Conservation (phyloP, 106 monocot genomes). For the Dendrobium officinale region DNA sequence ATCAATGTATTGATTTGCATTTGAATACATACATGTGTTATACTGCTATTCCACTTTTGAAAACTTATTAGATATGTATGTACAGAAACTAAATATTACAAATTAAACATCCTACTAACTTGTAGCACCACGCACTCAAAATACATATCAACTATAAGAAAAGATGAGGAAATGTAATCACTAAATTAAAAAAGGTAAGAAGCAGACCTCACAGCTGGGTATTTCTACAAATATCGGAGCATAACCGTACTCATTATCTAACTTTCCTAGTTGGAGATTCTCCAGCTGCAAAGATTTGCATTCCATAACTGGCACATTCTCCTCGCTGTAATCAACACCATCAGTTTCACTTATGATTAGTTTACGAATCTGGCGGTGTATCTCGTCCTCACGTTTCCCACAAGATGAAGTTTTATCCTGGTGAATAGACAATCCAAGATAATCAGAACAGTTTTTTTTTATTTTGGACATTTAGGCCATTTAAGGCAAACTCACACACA, state of each 20-base stretch:
- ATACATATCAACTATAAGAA: neutral
- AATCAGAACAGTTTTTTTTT: neutral
- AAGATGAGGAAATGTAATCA: neutral
- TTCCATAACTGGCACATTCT: constrained; percentile 12
- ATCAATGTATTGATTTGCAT: neutral
- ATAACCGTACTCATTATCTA: neutral
- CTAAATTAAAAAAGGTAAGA: neutral
- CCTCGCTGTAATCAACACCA: constrained; percentile 8
- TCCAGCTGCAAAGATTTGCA: constrained; percentile 3
- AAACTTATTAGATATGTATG: neutral
- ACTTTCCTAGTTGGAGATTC: neutral
- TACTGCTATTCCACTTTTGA: neutral
- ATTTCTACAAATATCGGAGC: neutral
- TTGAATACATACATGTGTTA: neutral
- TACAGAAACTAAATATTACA: neutral
- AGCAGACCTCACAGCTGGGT: neutral
- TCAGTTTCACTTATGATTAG: constrained; percentile 18
- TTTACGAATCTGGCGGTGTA: constrained; percentile 26
- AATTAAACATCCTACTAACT: neutral
- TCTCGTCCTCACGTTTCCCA: constrained; percentile 33
- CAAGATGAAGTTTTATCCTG: constrained; percentile 23
- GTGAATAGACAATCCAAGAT: constrained; percentile 1
- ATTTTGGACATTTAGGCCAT: no score
- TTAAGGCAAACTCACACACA: no score
- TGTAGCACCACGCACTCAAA: neutral